These are phyloP conservation scores for Cryptococcus sp. DNA, from an alignment of 1,284 basidiomycete species.

Conservation along the genomic window DNA sequence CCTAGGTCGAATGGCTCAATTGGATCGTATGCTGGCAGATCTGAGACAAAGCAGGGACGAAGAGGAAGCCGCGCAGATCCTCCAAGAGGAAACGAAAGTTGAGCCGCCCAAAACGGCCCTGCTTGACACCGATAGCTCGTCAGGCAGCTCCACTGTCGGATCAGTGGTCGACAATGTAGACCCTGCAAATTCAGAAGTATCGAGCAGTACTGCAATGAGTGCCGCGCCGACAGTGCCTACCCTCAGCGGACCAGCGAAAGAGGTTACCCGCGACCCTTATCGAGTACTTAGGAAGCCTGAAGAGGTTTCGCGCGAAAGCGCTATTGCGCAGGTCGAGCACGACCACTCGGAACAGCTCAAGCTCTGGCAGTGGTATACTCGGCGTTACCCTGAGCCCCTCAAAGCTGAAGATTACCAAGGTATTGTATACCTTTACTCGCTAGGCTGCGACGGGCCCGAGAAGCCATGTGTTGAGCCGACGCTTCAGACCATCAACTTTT, in stretches of 20 bases:
- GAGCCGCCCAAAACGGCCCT: slow-evolving; percentile 18
- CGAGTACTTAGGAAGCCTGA: slow-evolving; percentile 47
- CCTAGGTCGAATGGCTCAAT: slow-evolving; percentile 78
- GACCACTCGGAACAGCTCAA: slow-evolving; percentile 80
- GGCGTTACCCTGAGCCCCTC: slow-evolving; percentile 78
- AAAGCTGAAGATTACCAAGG: slow-evolving; percentile 91
- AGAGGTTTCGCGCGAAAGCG: slow-evolving; percentile 69
- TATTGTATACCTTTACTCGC: slow-evolving; percentile 58
- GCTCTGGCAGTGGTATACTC: slow-evolving; percentile 88
- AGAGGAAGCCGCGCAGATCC: slow-evolving; percentile 65
- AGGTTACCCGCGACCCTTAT: slow-evolving; percentile 38
- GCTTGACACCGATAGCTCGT: slow-evolving; percentile 10
- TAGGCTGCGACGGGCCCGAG: slow-evolving; percentile 50
- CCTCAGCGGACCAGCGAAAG: slow-evolving; percentile 7
- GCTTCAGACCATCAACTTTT: slow-evolving; percentile 79
- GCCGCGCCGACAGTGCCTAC: slow-evolving; percentile 13
- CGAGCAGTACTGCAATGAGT: slow-evolving; percentile 25
- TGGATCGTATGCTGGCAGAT: slow-evolving; percentile 70
- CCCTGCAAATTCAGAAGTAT: slow-evolving; percentile 11
- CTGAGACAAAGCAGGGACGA: slow-evolving; percentile 78
- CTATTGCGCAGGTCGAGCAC: slow-evolving; percentile 68
- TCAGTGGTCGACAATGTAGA: slow-evolving; percentile 10
- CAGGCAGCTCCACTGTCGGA: not conserved
- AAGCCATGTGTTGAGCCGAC: slow-evolving; percentile 56
- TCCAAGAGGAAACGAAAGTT: slow-evolving; percentile 66